phyloP scores from a whole-genome alignment of 441 rosid species.

The Gossypium schwendimanii region DNA sequence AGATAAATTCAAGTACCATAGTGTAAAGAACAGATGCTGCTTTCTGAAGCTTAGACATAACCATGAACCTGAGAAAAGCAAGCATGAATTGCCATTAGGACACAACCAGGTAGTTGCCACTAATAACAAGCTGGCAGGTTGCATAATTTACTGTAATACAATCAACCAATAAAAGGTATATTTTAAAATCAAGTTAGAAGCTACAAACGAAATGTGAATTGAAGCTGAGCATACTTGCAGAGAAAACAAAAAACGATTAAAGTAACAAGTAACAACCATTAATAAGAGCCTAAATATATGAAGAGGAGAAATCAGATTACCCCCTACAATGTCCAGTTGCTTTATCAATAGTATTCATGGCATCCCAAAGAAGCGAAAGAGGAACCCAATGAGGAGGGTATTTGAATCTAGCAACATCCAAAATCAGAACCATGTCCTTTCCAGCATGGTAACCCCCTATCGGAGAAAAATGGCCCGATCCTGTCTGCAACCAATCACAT shows the following conservation, averaged over 20 bases:
- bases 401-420: constrained; percentile 60
- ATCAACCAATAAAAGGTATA: background rate
- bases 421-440: constrained; percentile 46
- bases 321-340: constrained; percentile 42
- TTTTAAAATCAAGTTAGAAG: background rate
- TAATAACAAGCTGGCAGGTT: background rate
- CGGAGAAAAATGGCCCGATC: constrained; percentile 59
- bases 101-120: background rate
- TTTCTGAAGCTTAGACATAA: constrained; percentile 3
- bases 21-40: constrained; percentile 10
- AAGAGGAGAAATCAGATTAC: constrained; percentile 22
- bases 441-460: constrained; percentile 55
- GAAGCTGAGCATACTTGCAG: background rate
- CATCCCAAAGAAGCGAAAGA: constrained; percentile 52
- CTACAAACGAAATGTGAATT: background rate
- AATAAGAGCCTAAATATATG: background rate
- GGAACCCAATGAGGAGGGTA: constrained; percentile 68
- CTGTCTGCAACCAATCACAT: constrained; percentile 33
- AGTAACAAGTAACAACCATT: background rate
- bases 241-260: background rate
- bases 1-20: background rate
- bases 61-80: constrained; percentile 12
- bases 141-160: background rate
- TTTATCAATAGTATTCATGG: constrained; percentile 40
- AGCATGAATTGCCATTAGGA: background rate